Evolutionary conservation across 2,329 filamentous ascomycete genomes (phyloP).

Genomic region (Pseudogymnoascus sp.): DNA sequence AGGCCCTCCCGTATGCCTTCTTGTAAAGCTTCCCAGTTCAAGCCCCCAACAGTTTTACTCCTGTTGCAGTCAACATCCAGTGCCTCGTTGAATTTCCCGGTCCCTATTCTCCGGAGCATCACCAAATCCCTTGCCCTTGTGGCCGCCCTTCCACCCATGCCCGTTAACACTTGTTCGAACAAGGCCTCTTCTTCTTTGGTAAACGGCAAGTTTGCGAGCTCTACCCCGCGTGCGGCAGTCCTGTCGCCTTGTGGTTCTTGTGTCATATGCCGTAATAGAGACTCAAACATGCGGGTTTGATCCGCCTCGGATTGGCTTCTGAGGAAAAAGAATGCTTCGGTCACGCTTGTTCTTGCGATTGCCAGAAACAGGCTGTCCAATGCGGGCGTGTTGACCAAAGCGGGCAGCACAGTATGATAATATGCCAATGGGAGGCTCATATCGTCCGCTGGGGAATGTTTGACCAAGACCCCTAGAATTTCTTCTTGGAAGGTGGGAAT

Average conservation of each 20-base stretch:
- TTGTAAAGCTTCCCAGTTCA: conserved; percentile 26
- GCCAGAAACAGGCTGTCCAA: conserved; percentile 63
- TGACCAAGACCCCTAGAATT: conserved; percentile 63
- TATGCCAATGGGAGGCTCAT: conserved; percentile 66
- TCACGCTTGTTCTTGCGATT: conserved; percentile 58
- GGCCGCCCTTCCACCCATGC: conserved; percentile 56
- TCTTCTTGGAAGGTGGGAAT: conserved; percentile 78
- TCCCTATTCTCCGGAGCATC: conserved; percentile 65
- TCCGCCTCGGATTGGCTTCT: conserved; percentile 55
- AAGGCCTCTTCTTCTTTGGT: conserved; percentile 62
- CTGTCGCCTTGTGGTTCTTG: conserved; percentile 32
- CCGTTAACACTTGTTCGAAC: conserved; percentile 62
- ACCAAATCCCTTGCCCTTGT: conserved; percentile 65
- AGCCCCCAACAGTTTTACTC: conserved; percentile 20
- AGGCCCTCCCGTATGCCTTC: conserved; percentile 26
- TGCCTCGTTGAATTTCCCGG: conserved; percentile 49
- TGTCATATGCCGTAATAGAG: conserved; percentile 55
- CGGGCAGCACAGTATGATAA: conserved; percentile 68
- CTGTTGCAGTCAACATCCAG: conserved; percentile 35
- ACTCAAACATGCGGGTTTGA: conserved; percentile 59
- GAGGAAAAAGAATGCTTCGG: conserved; percentile 67
- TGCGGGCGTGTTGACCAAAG: conserved; percentile 56
- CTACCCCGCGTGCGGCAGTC: conserved; percentile 51
- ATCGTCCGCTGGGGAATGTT: conserved; percentile 51
- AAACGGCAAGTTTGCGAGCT: conserved; percentile 69